Percentiles rank a stretch among this genome's conserved stretches.
These are phyloP conservation scores for Auricularia sp. DNA, from an alignment of 768 basidiomycete genomes.

Conservation along the genomic window DNA sequence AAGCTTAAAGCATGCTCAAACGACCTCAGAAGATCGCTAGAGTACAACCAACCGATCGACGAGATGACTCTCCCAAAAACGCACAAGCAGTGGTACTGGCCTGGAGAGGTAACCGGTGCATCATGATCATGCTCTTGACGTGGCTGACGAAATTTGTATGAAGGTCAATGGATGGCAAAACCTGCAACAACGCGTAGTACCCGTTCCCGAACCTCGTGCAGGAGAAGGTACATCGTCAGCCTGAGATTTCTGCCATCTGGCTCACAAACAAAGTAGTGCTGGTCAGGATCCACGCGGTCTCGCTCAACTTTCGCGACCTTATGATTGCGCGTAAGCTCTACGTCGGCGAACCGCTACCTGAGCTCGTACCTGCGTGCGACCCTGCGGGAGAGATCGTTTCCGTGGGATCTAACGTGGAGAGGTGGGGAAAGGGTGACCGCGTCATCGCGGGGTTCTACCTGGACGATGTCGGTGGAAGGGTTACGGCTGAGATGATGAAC, in stretches of 20 bases:
- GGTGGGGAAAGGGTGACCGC: neutral
- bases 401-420: neutral
- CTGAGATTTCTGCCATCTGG: too few species aligned
- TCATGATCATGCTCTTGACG: too few species aligned
- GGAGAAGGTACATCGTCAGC: neutral
- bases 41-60: too few species aligned
- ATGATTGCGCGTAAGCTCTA: neutral
- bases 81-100: neutral
- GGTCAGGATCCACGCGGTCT: neutral
- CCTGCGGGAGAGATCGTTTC: neutral
- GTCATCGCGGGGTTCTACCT: neutral
- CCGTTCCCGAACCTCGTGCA: neutral
- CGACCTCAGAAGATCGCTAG: too few species aligned
- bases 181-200: neutral
- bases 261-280: neutral
- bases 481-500: neutral
- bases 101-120: neutral
- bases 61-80: neutral
- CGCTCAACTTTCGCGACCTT: conserved; percentile 1
- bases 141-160: neutral
- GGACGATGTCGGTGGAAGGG: neutral
- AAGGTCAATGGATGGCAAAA: neutral
- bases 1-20: too few species aligned
- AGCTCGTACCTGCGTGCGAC: neutral
- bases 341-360: neutral